Evolutionary conservation across 2,329 filamentous ascomycete genomes (phyloP).

Genomic region (Fusarium camptoceras): DNA sequence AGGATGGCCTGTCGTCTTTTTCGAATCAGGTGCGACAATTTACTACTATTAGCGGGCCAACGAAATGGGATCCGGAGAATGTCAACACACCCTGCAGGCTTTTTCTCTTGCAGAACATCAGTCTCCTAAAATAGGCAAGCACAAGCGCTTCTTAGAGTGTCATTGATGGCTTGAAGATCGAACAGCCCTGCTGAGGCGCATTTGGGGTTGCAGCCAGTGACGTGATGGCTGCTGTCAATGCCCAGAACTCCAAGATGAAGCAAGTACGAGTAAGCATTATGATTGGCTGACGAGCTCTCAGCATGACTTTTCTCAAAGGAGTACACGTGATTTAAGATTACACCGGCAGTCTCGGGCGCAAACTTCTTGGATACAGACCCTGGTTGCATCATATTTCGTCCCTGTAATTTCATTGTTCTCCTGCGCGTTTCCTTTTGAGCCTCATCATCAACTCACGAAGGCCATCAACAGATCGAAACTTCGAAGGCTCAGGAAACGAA

Average conservation of each 20-base stretch:
- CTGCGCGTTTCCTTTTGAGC: slow-evolving; percentile 19
- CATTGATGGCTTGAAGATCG: not conserved
- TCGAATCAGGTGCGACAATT: slow-evolving; percentile 13
- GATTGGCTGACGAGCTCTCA: slow-evolving; percentile 23
- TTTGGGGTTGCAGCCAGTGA: slow-evolving; percentile 30
- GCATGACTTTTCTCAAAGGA: not conserved
- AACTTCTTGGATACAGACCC: slow-evolving; percentile 37
- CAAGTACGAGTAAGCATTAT: slow-evolving; percentile 10
- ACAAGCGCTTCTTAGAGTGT: slow-evolving; percentile 5
- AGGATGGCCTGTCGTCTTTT: slow-evolving; percentile 2
- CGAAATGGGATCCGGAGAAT: not conserved
- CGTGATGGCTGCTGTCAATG: slow-evolving; percentile 28
- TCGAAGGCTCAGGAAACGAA: slow-evolving; percentile 4
- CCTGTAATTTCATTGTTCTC: slow-evolving; percentile 24
- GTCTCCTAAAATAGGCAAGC: slow-evolving; percentile 12
- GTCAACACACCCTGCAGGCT: slow-evolving; percentile 11
- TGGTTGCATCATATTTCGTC: slow-evolving; percentile 44
- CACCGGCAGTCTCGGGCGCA: slow-evolving; percentile 34
- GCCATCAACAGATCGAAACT: not conserved
- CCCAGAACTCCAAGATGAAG: not conserved
- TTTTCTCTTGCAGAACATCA: not conserved
- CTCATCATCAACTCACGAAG: slow-evolving; percentile 12
- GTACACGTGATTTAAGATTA: slow-evolving; percentile 35
- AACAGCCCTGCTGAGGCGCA: not conserved
- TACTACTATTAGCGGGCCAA: slow-evolving; percentile 18